Percentiles rank a stretch among this genome's conserved stretches.
These are phyloP conservation scores for Pyronema domesticum DNA, from an alignment of 495 filamentous ascomycete species.

Conservation along the genomic window DNA sequence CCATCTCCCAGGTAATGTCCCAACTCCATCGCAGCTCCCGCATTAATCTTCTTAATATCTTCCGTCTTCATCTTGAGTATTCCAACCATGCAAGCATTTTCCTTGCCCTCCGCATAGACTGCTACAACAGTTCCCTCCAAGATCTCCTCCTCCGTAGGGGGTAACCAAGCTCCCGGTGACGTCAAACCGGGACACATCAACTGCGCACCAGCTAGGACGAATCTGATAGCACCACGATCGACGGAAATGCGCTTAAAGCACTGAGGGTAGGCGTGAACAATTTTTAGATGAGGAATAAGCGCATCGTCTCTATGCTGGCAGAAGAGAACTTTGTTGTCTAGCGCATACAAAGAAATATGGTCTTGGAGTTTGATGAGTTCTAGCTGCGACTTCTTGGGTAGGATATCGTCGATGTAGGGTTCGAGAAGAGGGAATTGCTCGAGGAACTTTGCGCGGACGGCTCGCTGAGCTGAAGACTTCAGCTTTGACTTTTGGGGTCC, in stretches of 20 bases:
- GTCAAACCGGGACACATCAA: slow-evolving; percentile 93
- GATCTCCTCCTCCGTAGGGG: slow-evolving; percentile 41
- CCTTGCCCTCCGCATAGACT: slow-evolving; percentile 82
- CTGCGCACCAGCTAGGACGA: slow-evolving; percentile 79
- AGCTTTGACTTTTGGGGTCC: slow-evolving; percentile 79
- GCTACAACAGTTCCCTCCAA: slow-evolving; percentile 67
- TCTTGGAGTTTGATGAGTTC: slow-evolving; percentile 83
- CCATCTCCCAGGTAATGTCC: slow-evolving; percentile 92
- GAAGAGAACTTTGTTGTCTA: slow-evolving; percentile 61
- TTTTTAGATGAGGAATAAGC: slow-evolving; percentile 57
- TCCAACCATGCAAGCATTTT: slow-evolving; percentile 76
- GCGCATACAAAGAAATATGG: slow-evolving; percentile 66
- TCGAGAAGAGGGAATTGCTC: slow-evolving; percentile 72
- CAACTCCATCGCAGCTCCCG: slow-evolving; percentile 80
- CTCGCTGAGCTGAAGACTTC: slow-evolving; percentile 86
- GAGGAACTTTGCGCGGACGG: slow-evolving; percentile 59
- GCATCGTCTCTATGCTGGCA: slow-evolving; percentile 74
- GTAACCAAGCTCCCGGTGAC: slow-evolving; percentile 58
- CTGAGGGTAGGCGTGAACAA: slow-evolving; percentile 54
- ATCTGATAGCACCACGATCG: slow-evolving; percentile 90
- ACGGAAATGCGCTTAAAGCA: slow-evolving; percentile 52
- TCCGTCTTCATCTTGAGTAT: slow-evolving; percentile 70
- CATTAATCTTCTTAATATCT: slow-evolving; percentile 82
- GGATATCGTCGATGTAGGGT: slow-evolving; percentile 80
- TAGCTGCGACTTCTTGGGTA: slow-evolving; percentile 88